These are phyloP conservation scores for Incumbomyces delicatus DNA, from an alignment of 2,329 filamentous ascomycete species.

Conservation along the genomic window DNA sequence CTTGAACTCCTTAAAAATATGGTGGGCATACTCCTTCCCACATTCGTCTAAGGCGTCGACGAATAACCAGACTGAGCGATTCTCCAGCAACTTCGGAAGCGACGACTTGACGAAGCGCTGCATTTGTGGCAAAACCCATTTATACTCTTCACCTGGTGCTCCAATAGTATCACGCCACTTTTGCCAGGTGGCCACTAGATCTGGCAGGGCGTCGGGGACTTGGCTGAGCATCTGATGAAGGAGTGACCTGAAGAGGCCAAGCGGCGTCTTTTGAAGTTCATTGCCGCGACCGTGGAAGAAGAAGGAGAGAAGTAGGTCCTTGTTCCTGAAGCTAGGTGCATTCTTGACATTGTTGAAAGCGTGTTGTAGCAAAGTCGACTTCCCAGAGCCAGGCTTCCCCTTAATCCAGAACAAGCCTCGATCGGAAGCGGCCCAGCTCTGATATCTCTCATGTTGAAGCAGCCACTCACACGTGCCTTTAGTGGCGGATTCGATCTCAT, in stretches of 20 bases:
- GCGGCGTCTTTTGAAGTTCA: slow-evolving; percentile 18
- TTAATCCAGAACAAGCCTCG: slow-evolving; percentile 24
- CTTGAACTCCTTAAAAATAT: neutral
- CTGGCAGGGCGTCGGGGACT: no score
- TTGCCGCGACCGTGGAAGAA: slow-evolving; percentile 25
- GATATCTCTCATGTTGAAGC: neutral
- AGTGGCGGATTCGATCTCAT: neutral
- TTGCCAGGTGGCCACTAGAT: no score
- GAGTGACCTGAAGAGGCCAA: slow-evolving; percentile 24
- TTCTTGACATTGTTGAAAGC: neutral
- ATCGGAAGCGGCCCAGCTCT: slow-evolving; percentile 5
- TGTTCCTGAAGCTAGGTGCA: neutral
- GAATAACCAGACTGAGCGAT: slow-evolving; percentile 12
- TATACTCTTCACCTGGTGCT: neutral
- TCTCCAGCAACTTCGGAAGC: neutral
- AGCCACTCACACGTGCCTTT: slow-evolving; percentile 1
- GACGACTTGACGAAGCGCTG: slow-evolving; percentile 4
- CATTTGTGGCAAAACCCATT: slow-evolving; percentile 7
- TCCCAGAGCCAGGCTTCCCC: slow-evolving; percentile 21
- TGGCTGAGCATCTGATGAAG: slow-evolving; percentile 20
- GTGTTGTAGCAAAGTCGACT: slow-evolving; percentile 17
- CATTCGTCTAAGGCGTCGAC: slow-evolving; percentile 22
- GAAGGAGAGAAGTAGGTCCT: slow-evolving; percentile 13
- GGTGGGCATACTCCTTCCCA: slow-evolving; percentile 11
- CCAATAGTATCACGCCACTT: no score